A percentile compares a stretch with the other conserved stretches of the same genome.
Conservation (phyloP, 257 asterid genomes). For the Echites panduratus region DNA sequence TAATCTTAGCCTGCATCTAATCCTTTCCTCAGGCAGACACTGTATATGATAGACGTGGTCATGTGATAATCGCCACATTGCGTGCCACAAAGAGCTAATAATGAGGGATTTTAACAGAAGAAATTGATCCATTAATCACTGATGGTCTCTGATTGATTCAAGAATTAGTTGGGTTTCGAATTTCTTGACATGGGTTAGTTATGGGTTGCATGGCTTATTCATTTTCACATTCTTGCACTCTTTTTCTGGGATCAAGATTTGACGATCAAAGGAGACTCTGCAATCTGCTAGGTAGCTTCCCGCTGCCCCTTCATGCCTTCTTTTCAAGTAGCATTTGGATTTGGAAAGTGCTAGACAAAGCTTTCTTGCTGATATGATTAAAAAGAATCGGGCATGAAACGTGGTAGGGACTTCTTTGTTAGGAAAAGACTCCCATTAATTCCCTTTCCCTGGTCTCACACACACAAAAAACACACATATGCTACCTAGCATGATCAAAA, state of each 20-base stretch:
- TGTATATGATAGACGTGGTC: too few species aligned
- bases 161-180: constrained; percentile 25
- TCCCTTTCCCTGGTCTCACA: neutral
- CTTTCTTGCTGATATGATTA: neutral
- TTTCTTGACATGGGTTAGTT: constrained; percentile 30
- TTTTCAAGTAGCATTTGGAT: neutral
- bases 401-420: constrained; percentile 6
- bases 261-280: constrained; percentile 27
- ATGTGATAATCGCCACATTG: constrained; percentile 18
- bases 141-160: constrained; percentile 49
- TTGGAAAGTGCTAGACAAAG: neutral
- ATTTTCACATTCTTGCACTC: constrained; percentile 39
- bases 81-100: constrained; percentile 57
- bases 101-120: constrained; percentile 57
- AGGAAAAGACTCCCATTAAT: neutral
- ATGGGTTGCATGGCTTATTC: constrained; percentile 47
- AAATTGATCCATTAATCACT: constrained; percentile 52
- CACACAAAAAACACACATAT: too few species aligned
- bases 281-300: constrained; percentile 7
- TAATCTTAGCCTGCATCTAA: constrained; percentile 16
- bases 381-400: neutral
- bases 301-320: too few species aligned
- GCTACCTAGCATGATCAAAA: too few species aligned
- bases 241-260: constrained; percentile 47
- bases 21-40: too few species aligned